These are phyloP conservation scores for Lachancea mirantina DNA, from an alignment of 805 yeast genomes.

Conservation along the genomic window DNA sequence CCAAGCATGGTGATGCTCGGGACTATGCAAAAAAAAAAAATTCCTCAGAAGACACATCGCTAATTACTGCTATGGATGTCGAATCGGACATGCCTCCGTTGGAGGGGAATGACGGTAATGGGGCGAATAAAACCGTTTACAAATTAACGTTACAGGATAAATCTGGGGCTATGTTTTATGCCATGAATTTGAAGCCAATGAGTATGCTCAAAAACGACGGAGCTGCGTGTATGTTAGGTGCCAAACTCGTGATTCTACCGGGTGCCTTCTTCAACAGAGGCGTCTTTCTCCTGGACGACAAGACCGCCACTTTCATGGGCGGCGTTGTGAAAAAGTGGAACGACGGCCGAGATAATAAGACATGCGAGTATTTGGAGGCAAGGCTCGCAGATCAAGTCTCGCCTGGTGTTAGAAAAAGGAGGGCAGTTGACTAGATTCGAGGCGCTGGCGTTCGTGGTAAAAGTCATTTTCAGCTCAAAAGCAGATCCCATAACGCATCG, in stretches of 20 bases:
- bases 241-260: constrained; percentile 44
- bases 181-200: constrained; percentile 48
- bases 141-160: constrained; percentile 54
- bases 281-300: constrained; percentile 29
- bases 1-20: constrained; percentile 11
- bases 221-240: constrained; percentile 46
- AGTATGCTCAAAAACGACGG: constrained; percentile 36
- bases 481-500: constrained; percentile 66
- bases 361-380: constrained; percentile 25
- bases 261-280: constrained; percentile 46
- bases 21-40: neutral
- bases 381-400: constrained; percentile 16
- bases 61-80: constrained; percentile 6
- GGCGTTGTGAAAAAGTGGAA: constrained; percentile 37
- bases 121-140: constrained; percentile 27
- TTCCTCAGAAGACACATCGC: constrained; percentile 1
- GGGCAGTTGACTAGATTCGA: too few species aligned
- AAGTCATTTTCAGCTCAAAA: constrained; percentile 25
- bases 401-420: too few species aligned
- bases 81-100: constrained; percentile 6
- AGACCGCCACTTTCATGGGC: constrained; percentile 31
- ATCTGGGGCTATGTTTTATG: constrained; percentile 45
- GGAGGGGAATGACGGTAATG: constrained; percentile 4
- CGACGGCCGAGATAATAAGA: constrained; percentile 28
- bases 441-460: neutral